These are phyloP conservation scores for Sarocladiaceae sp. DNA, from an alignment of 2,329 filamentous ascomycete genomes.

Conservation along the genomic window DNA sequence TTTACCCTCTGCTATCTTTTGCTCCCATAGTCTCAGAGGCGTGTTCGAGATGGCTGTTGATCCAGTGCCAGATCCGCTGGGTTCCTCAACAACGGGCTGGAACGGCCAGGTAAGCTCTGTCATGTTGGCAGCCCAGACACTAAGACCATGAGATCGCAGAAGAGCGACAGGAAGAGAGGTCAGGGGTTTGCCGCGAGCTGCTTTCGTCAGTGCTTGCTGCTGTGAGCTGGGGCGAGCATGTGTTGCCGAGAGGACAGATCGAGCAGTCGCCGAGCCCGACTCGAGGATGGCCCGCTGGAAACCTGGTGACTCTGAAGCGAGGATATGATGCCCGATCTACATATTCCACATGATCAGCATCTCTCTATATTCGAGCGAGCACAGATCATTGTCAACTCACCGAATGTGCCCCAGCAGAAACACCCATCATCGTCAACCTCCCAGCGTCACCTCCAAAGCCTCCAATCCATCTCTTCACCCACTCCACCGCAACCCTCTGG, in stretches of 20 bases:
- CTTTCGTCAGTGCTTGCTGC: constrained; percentile 24
- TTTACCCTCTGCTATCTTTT: constrained; percentile 43
- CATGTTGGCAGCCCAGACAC: constrained; percentile 38
- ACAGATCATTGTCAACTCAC: too few species aligned
- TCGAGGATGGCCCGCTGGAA: constrained; percentile 51
- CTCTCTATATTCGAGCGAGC: too few species aligned
- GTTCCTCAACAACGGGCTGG: constrained; percentile 58
- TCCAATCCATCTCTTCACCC: constrained; percentile 54
- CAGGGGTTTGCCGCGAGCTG: constrained; percentile 22
- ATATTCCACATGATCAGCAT: neutral
- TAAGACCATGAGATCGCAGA: constrained; percentile 41
- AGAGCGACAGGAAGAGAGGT: constrained; percentile 39
- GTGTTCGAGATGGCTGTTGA: constrained; percentile 50
- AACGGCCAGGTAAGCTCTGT: constrained; percentile 53
- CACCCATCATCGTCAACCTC: constrained; percentile 55
- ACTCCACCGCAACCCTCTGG: constrained; percentile 51
- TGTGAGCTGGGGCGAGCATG: constrained; percentile 54
- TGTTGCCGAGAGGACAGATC: constrained; percentile 43
- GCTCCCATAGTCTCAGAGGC: constrained; percentile 54
- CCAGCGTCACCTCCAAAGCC: constrained; percentile 53
- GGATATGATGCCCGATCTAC: constrained; percentile 62
- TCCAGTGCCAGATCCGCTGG: too few species aligned
- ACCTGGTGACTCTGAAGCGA: constrained; percentile 38
- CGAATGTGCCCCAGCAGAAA: constrained; percentile 57
- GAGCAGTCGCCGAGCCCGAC: constrained; percentile 49